Evolutionary conservation across 164 flowering plant genomes (phyloP).

Genomic region (Tetrastigma voinierianum): DNA sequence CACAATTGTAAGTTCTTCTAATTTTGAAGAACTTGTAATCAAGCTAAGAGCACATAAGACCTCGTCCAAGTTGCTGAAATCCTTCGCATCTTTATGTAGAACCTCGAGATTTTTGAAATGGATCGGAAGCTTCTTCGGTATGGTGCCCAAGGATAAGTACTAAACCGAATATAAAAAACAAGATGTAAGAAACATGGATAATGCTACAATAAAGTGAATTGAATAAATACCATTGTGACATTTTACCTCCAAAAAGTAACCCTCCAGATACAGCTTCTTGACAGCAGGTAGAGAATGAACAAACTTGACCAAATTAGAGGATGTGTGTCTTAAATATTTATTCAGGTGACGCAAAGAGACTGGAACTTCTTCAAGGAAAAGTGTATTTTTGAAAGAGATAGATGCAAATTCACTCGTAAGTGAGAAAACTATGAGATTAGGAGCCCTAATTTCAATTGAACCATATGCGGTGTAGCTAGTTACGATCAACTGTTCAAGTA

Average conservation of each 20-base stretch:
- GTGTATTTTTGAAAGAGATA: slow-evolving; percentile 1
- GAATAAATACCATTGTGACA: background rate
- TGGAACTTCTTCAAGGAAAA: background rate
- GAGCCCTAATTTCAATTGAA: slow-evolving; percentile 13
- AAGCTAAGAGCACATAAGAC: slow-evolving; percentile 8
- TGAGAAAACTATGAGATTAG: slow-evolving; percentile 9
- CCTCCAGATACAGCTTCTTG: background rate
- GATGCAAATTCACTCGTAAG: background rate
- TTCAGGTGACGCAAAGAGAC: background rate
- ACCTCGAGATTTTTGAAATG: background rate
- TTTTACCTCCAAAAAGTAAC: background rate
- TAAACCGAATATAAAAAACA: background rate
- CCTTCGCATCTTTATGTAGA: background rate
- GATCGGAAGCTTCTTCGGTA: slow-evolving; percentile 8
- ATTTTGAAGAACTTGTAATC: slow-evolving; percentile 13
- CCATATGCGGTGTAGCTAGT: background rate
- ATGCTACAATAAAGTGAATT: background rate
- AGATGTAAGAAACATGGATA: background rate
- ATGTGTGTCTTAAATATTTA: background rate
- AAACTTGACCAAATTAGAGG: slow-evolving; percentile 1
- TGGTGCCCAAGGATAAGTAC: slow-evolving; percentile 3
- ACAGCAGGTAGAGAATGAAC: background rate
- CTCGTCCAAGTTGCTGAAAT: background rate
- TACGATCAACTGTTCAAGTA: too few species aligned
- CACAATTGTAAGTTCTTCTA: background rate